Base-by-base conservation (phyloP, 2,329 filamentous ascomycete species). In the Verticillium zaregamsianum region DNA sequence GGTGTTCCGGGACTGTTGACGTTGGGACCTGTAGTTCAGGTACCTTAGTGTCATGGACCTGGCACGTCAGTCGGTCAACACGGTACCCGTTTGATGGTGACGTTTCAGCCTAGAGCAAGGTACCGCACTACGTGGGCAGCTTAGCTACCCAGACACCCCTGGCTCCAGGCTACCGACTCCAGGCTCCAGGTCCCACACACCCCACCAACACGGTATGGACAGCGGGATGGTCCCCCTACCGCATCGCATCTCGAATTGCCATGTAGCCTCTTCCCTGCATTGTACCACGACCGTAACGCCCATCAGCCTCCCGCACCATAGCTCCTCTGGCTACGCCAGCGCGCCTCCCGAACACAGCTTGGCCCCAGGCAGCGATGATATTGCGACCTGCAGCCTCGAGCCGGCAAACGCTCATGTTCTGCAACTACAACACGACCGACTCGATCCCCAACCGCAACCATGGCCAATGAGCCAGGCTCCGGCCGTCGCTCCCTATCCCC, bases 401-500 rank as follows among this genome's bases (percentile, higher is more conserved):
- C 25, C 67, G 69, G 45, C 54, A 37, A 23, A 52, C 20, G 45
- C 45, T 52, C 45, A 52, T 52, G 45, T 52, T 14, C 45, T 25
- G 11, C 20, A 25, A 23, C 54, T 55, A 67, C 68, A 49, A 45
- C 55, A 59, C 59, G 58, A 45, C 58, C 55, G 49, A 25, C 28
- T 57, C 39, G 35, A 55, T 31, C 28, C 31, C 31, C 61, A 61
- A 65, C 67, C 66, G 67, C 67, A 71, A 78, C 66, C 68, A 90
- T 91, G 88, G 82, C 86, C 72, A 85, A 87, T 79, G 88, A 90
- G 75, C 80, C 82, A 62, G 80, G 78, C 67, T 76, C 79, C 66
- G 78, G 79, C 67, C 83, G 82, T 64, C 83, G 82, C 70, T 87
- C 86, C 62, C 77, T 80, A 68, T 95, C 93, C 65, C 92, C 92